Conservation (phyloP, 768 basidiomycete species). For the Lanmaoa rubissima region DNA sequence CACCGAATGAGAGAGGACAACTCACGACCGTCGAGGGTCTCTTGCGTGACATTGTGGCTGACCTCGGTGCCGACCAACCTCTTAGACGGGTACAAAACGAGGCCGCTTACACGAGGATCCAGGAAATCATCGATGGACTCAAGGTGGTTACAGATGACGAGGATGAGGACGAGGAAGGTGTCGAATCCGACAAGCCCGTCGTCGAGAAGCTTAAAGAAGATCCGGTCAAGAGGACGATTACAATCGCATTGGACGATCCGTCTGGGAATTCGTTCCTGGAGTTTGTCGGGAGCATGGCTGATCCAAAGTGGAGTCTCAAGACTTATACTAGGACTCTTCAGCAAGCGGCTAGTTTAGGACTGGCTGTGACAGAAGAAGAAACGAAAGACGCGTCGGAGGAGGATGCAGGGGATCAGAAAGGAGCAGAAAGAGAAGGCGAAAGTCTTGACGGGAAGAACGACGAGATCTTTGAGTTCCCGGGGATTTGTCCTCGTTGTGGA, state of each 20-base stretch:
- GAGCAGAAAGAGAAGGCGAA: conserved; percentile 16
- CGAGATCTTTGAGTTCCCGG: conserved; percentile 87
- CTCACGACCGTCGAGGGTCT: conserved; percentile 97
- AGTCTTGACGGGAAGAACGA: conserved; percentile 54
- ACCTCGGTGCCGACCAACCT: conserved; percentile 81
- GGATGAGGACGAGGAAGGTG: conserved; percentile 44
- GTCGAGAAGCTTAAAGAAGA: conserved; percentile 39
- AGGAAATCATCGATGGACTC: conserved; percentile 67
- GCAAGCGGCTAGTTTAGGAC: conserved; percentile 79
- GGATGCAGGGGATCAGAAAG: background rate
- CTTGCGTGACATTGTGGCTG: conserved; percentile 74
- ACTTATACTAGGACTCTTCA: conserved; percentile 76
- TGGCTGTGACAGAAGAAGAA: conserved; percentile 53
- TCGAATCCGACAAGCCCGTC: conserved; percentile 27
- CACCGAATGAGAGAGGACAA: conserved; percentile 76
- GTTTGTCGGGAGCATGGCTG: conserved; percentile 80
- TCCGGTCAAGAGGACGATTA: conserved; percentile 67
- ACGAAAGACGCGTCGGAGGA: background rate
- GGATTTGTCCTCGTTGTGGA: conserved; percentile 86
- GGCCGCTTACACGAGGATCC: conserved; percentile 67
- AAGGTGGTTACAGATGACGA: conserved; percentile 62
- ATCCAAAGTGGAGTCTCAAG: conserved; percentile 90
- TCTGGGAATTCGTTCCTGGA: conserved; percentile 97
- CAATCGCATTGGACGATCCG: conserved; percentile 86
- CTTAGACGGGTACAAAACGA: conserved; percentile 79